phyloP scores from a whole-genome alignment of 108 stramenopile species.

The Nitzschia palea region DNA sequence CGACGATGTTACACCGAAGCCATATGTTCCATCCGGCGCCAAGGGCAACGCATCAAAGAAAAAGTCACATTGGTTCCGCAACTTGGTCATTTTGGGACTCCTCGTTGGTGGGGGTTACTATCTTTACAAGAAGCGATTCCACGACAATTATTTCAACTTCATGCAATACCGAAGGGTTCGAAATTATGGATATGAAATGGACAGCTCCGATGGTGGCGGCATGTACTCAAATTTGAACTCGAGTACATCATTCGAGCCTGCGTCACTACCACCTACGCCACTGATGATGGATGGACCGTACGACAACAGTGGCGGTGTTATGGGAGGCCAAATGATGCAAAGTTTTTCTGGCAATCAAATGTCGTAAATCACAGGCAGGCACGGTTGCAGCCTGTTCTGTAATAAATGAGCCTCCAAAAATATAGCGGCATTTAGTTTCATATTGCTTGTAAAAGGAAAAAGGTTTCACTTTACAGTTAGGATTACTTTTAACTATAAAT shows the following conservation, averaged over 20 bases:
- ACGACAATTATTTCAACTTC: slow-evolving; percentile 60
- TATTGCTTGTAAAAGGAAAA: too few species aligned
- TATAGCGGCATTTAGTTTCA: too few species aligned
- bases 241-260: slow-evolving; percentile 78
- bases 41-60: slow-evolving; percentile 20
- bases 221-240: slow-evolving; percentile 64
- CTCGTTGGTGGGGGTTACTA: slow-evolving; percentile 53
- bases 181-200: slow-evolving; percentile 27
- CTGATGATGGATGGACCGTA: slow-evolving; percentile 29
- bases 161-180: slow-evolving; percentile 66
- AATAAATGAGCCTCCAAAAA: too few species aligned
- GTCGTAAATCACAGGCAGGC: too few species aligned
- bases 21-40: slow-evolving; percentile 33
- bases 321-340: not conserved
- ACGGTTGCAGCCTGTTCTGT: too few species aligned
- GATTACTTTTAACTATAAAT: too few species aligned
- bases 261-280: slow-evolving; percentile 78
- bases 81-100: slow-evolving; percentile 46
- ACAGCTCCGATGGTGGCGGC: slow-evolving; percentile 33
- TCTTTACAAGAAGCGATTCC: slow-evolving; percentile 54
- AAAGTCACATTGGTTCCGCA: slow-evolving; percentile 55
- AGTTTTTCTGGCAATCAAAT: not conserved
- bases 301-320: not conserved
- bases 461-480: too few species aligned
- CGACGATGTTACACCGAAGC: slow-evolving; percentile 31